Percentiles rank a stretch among this genome's conserved stretches.
These are phyloP conservation scores for Malus orientalis DNA, from an alignment of 306 rosid species.

Conservation along the genomic window DNA sequence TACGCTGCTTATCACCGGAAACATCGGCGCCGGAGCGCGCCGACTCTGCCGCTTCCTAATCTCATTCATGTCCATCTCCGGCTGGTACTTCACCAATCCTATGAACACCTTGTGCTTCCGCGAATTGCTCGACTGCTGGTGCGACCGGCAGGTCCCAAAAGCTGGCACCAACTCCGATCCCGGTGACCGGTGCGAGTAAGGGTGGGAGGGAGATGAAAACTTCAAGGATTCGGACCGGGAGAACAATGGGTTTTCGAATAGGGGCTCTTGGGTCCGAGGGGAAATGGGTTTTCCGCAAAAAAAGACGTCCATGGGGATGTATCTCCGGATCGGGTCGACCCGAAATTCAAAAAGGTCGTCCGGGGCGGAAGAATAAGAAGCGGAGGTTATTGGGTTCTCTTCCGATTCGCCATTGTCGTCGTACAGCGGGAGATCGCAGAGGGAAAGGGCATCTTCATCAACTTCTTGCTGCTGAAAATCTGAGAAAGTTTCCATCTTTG, in stretches of 20 bases:
- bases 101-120: conserved; percentile 28
- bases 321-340: neutral
- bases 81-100: conserved; percentile 27
- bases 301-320: neutral
- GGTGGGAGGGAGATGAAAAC: neutral
- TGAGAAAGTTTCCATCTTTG: neutral
- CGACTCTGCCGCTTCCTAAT: conserved; percentile 32
- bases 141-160: conserved; percentile 1
- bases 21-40: conserved; percentile 18
- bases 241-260: neutral
- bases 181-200: neutral
- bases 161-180: neutral
- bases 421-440: conserved; percentile 24
- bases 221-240: conserved; percentile 12
- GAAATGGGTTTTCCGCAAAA: conserved; percentile 21
- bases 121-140: neutral
- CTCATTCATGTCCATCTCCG: conserved; percentile 36
- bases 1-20: conserved; percentile 3
- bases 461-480: neutral
- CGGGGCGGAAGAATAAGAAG: neutral
- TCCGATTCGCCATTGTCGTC: neutral
- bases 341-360: conserved; percentile 28
- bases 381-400: neutral
- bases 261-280: neutral
- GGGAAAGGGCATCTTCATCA: conserved; percentile 30